These are phyloP conservation scores for Daldinia grandis DNA, from an alignment of 495 filamentous ascomycete genomes.

Conservation along the genomic window DNA sequence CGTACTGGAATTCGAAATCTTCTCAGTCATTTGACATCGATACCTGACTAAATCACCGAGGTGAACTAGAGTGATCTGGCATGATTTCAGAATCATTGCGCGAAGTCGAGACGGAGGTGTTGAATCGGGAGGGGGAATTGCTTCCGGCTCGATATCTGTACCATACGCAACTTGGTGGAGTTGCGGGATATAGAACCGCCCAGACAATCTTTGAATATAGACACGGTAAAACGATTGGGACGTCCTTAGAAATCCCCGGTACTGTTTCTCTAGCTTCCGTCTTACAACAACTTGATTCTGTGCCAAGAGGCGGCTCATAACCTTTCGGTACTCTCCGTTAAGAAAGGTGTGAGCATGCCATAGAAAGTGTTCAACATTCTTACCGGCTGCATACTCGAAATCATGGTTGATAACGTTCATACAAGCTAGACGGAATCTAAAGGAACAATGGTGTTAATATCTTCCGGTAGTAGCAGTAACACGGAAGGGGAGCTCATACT, in stretches of 20 bases:
- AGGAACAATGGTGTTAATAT: slow-evolving; percentile 37
- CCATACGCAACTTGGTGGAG: slow-evolving; percentile 74
- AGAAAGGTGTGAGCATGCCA: slow-evolving; percentile 83
- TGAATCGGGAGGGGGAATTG: slow-evolving; percentile 48
- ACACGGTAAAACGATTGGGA: slow-evolving; percentile 86
- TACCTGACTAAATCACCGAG: slow-evolving; percentile 94
- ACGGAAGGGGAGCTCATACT: slow-evolving; percentile 34
- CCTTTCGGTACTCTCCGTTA: slow-evolving; percentile 77
- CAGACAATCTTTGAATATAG: slow-evolving; percentile 80
- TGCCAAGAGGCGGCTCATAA: slow-evolving; percentile 53
- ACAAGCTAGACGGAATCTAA: slow-evolving; percentile 74
- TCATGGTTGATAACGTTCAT: slow-evolving; percentile 77
- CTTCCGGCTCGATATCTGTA: slow-evolving; percentile 65
- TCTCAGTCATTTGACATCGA: slow-evolving; percentile 70
- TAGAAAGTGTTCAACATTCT: slow-evolving; percentile 71
- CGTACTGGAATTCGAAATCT: slow-evolving; percentile 43
- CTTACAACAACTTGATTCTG: slow-evolving; percentile 73
- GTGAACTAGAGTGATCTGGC: slow-evolving; percentile 82
- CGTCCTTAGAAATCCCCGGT: slow-evolving; percentile 82
- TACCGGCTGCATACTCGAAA: slow-evolving; percentile 70
- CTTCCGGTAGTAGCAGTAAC: slow-evolving; percentile 24
- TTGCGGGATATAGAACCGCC: slow-evolving; percentile 75
- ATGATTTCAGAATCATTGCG: slow-evolving; percentile 71
- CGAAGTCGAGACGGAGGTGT: slow-evolving; percentile 59
- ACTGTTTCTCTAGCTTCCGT: slow-evolving; percentile 81